Evolutionary conservation across 768 basidiomycete species (phyloP).

Genomic region (Daedalea quercina): DNA sequence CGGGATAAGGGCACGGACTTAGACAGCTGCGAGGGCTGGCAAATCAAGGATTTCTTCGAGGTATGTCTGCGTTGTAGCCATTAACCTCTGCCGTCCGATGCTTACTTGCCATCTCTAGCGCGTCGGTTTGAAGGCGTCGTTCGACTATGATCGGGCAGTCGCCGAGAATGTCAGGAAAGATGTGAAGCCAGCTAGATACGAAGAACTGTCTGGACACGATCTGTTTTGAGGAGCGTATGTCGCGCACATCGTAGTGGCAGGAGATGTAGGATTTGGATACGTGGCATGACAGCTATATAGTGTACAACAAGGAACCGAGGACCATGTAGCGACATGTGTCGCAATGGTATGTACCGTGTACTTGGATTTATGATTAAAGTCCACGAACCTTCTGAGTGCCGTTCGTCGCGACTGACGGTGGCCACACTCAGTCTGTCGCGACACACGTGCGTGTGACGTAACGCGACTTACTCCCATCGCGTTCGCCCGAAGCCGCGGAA

Average conservation of each 20-base stretch:
- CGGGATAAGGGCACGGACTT: slow-evolving; percentile 19
- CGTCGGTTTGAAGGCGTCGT: slow-evolving; percentile 16
- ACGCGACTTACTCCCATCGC: slow-evolving; percentile 5
- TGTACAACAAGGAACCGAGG: no score
- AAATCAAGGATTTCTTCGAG: slow-evolving; percentile 23
- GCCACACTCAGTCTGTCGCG: no score
- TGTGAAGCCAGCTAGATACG: slow-evolving; percentile 20
- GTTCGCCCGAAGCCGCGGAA: not conserved
- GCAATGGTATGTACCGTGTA: no score
- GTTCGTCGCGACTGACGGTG: no score
- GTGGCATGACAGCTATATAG: no score
- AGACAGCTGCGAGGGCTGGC: slow-evolving; percentile 15
- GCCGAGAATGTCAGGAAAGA: slow-evolving; percentile 12
- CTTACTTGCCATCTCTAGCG: slow-evolving; percentile 6
- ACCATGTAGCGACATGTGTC: no score
- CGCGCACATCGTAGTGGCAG: not conserved
- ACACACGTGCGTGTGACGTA: slow-evolving; percentile 19
- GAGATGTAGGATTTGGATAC: no score
- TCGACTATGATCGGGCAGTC: slow-evolving; percentile 16
- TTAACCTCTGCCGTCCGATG: not conserved
- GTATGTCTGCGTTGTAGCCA: slow-evolving; percentile 1
- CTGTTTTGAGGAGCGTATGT: slow-evolving; percentile 7
- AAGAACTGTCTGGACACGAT: slow-evolving; percentile 13
- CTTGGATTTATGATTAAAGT: no score
- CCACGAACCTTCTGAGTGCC: no score